Conservation (phyloP, 495 filamentous ascomycete genomes). For the Penicillium salamii region DNA sequence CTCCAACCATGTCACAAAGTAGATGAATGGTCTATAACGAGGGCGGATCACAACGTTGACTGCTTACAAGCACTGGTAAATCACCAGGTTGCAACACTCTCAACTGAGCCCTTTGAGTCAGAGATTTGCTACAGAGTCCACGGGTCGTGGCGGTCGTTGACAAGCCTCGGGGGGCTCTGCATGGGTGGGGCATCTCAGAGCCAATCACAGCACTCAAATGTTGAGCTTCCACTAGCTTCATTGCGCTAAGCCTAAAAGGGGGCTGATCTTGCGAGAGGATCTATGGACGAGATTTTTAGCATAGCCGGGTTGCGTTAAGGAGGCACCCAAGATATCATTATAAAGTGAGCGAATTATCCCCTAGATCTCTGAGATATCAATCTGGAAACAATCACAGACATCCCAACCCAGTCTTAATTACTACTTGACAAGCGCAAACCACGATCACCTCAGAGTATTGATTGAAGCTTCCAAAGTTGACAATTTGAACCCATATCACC, state of each 20-base stretch:
- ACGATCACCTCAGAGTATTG: no score
- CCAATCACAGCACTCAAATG: background rate
- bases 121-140: no score
- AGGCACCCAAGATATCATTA: no score
- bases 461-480: background rate
- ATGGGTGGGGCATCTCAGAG: background rate
- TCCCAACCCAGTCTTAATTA: background rate
- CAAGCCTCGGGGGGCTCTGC: background rate
- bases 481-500: background rate
- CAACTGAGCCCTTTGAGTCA: no score
- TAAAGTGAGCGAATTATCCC: no score
- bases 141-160: no score
- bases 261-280: constrained; percentile 13
- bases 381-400: background rate
- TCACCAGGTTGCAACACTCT: no score
- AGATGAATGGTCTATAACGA: background rate
- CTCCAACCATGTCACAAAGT: constrained; percentile 38
- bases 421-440: background rate
- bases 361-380: no score
- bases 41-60: background rate
- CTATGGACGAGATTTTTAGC: background rate
- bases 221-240: background rate
- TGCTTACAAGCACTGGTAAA: no score
- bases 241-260: constrained; percentile 9
- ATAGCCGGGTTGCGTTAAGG: background rate